Base-by-base conservation (phyloP, 2,329 filamentous ascomycete species). In the Boeremia exigua region DNA sequence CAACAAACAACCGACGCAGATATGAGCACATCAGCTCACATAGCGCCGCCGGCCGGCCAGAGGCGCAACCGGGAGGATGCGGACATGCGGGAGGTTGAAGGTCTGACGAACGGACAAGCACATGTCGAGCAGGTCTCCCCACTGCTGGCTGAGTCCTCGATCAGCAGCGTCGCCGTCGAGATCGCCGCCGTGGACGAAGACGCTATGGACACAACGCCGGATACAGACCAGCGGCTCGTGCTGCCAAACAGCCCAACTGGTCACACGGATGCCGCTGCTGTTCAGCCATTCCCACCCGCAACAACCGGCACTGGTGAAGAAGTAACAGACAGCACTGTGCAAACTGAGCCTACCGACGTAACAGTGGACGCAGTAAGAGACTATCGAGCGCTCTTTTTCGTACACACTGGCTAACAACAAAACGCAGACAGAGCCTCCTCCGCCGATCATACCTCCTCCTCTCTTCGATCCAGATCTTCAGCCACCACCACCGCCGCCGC, bases 201-300 rank as follows among this genome's bases (percentile, higher is more conserved):
- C 49, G 67, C 65, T 34, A 78, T 78, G 75, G 75, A 78, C 50
- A 76, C 70, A 15, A 72, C 73, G 8, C 68, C 72, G 6, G 75
- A 77, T 54, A 56, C 48, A 38, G 64, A 68, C 40, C 63, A 69
- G 33, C 60, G 54, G 7, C 44, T 65, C 36, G 59, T 67, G 27
- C 57, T 68, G 55, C 62, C 70, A 15, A 63, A 67, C 42, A 62
- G 59, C 48, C 63, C 67, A 44, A 47, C 62, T 33, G 61, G 55
- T 40, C 49, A 58, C 25, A 48, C 56, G 6, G 25, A 29, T 25
- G 40, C 62, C 40, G 23, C 56, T 29, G 56, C 42, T 14, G 38
- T 46, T 43, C 60, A 65, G 25, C 61, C 63, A 25, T 56, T 46
- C 23, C 54, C 63, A 14, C 63, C 69, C 34, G 44, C 62, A 11